Evolutionary conservation across 2,329 filamentous ascomycete species (phyloP).

Genomic region (Macrophomina pseudophaseolina): DNA sequence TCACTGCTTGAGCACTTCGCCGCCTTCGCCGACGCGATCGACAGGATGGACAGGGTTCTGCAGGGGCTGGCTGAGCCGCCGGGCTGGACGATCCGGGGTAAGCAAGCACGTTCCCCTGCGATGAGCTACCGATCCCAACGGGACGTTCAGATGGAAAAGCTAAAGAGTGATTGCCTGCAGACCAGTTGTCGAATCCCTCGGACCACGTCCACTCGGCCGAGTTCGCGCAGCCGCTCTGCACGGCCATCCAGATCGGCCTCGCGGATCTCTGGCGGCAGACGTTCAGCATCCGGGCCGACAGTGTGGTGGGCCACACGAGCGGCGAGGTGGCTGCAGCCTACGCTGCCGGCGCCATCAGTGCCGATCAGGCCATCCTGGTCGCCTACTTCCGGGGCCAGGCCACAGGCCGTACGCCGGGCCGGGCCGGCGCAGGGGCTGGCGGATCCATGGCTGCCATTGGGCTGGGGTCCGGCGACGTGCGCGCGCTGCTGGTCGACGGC

Average conservation of each 20-base stretch:
- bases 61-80: constrained; percentile 9
- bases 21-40: constrained; percentile 33
- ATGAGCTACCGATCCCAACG: too few species aligned
- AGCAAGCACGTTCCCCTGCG: not conserved
- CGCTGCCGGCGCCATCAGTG: constrained; percentile 36
- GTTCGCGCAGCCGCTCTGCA: constrained; percentile 43
- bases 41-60: constrained; percentile 32
- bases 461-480: constrained; percentile 18
- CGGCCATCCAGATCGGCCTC: constrained; percentile 44
- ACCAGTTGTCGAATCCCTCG: not conserved
- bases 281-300: constrained; percentile 36
- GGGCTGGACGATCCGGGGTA: constrained; percentile 10
- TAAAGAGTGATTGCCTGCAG: not conserved
- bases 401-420: not conserved
- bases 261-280: constrained; percentile 35
- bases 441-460: constrained; percentile 1
- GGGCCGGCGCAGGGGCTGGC: too few species aligned
- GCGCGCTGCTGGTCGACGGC: not conserved
- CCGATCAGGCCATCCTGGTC: not conserved
- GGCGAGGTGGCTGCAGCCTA: constrained; percentile 50
- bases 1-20: constrained; percentile 38
- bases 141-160: too few species aligned
- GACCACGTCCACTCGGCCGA: constrained; percentile 26
- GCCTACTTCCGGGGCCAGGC: not conserved
- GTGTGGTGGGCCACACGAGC: constrained; percentile 49